phyloP scores from a whole-genome alignment of 2,329 filamentous ascomycete species.

The Penicillium sp. region DNA sequence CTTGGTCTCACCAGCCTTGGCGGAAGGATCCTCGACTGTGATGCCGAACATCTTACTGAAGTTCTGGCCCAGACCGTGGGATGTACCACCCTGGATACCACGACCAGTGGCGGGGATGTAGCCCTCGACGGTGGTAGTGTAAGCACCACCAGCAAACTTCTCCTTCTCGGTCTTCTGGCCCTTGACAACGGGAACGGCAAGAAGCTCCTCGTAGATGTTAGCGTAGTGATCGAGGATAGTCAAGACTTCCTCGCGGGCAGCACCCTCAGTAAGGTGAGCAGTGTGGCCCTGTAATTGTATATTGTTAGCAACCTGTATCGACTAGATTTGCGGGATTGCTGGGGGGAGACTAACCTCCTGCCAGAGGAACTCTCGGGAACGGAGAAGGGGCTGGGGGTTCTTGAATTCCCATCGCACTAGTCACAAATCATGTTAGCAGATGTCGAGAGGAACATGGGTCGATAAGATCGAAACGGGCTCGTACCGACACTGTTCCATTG shows the following conservation, averaged over 20 bases:
- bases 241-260: conserved; percentile 81
- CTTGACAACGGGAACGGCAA: conserved; percentile 92
- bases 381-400: conserved; percentile 80
- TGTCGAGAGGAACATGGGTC: background rate
- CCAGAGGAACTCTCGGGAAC: conserved; percentile 95
- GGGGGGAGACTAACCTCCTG: conserved; percentile 62
- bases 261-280: conserved; percentile 81
- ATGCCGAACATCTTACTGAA: conserved; percentile 99
- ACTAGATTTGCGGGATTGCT: background rate
- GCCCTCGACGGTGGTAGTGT: conserved; percentile 94
- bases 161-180: conserved; percentile 96
- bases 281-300: conserved; percentile 65
- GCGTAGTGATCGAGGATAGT: conserved; percentile 94
- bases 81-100: conserved; percentile 95
- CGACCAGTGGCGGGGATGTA: conserved; percentile 95
- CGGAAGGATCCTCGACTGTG: conserved; percentile 84
- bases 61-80: conserved; percentile 93
- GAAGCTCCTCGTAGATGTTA: conserved; percentile 85
- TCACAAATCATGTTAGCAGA: background rate
- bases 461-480: background rate
- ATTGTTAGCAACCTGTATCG: conserved; percentile 1
- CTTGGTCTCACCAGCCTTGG: conserved; percentile 71
- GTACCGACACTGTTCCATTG: conserved; percentile 88
- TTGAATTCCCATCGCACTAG: conserved; percentile 80
- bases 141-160: conserved; percentile 95